Conservation (phyloP, 768 basidiomycete species). For the Pisolithus marmoratus region DNA sequence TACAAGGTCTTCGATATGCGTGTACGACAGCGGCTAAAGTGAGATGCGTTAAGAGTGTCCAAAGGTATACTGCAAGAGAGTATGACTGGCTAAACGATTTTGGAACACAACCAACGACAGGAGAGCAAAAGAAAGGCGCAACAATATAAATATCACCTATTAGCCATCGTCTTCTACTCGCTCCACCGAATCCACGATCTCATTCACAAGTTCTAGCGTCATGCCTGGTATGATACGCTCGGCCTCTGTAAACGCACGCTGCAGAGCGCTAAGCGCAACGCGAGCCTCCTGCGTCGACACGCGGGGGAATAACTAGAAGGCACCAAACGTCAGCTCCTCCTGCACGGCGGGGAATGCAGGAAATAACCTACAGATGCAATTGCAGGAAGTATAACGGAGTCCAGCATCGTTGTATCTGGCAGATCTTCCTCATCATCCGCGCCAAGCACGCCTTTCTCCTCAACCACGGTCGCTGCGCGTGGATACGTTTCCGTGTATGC, state of each 20-base stretch:
- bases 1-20: conserved; percentile 9
- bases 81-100: conserved; percentile 9
- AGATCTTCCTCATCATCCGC: conserved; percentile 50
- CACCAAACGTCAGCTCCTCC: conserved; percentile 6
- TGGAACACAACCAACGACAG: conserved; percentile 11
- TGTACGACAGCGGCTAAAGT: conserved; percentile 8
- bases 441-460: conserved; percentile 24
- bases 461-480: conserved; percentile 36
- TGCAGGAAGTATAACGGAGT: conserved; percentile 93
- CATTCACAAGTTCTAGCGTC: conserved; percentile 86
- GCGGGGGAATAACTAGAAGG: conserved; percentile 74
- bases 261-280: conserved; percentile 76
- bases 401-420: conserved; percentile 88
- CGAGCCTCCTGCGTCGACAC: conserved; percentile 91
- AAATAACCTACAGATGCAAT: conserved; percentile 75
- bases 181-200: conserved; percentile 90
- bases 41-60: background rate
- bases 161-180: conserved; percentile 70
- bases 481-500: conserved; percentile 48
- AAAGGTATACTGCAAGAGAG: background rate
- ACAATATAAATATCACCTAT: conserved; percentile 5
- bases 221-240: conserved; percentile 95
- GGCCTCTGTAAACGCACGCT: conserved; percentile 90
- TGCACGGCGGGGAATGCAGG: background rate
- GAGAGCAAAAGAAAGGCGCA: conserved; percentile 14